Percentiles rank a stretch among this genome's conserved stretches.
phyloP scores from a whole-genome alignment of 805 yeast species.

The Wickerhamiella dianesei region DNA sequence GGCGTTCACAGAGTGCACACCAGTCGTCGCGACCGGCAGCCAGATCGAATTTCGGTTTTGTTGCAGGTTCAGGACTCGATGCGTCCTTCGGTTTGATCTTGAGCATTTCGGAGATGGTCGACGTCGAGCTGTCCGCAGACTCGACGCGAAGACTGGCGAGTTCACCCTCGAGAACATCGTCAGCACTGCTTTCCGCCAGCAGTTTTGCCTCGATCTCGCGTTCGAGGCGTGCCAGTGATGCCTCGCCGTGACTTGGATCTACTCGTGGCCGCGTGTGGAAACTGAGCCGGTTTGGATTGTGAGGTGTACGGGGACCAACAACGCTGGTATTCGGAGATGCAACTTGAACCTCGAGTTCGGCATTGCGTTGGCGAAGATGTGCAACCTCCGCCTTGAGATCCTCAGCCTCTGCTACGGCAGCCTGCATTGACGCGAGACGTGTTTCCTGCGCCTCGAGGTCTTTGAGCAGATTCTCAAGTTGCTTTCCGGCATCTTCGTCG shows the following conservation, averaged over 20 bases:
- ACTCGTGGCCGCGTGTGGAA: neutral
- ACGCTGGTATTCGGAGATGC: neutral
- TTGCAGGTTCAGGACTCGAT: neutral
- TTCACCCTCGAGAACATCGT: neutral
- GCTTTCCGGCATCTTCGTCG: slow-evolving; percentile 12
- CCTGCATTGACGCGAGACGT: slow-evolving; percentile 18
- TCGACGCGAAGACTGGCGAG: neutral
- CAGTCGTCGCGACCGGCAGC: slow-evolving; percentile 30
- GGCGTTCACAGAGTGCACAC: slow-evolving; percentile 89
- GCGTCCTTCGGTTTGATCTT: neutral
- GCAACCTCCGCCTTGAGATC: slow-evolving; percentile 21
- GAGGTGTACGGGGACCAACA: neutral
- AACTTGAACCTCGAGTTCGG: slow-evolving; percentile 8
- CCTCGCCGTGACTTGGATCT: neutral
- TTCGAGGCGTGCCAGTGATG: slow-evolving; percentile 9
- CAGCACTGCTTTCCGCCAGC: slow-evolving; percentile 7
- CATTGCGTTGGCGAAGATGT: slow-evolving; percentile 10
- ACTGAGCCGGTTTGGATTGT: neutral
- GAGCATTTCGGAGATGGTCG: neutral
- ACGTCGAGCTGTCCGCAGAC: neutral
- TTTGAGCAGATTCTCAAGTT: slow-evolving; percentile 10
- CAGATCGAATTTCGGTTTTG: slow-evolving; percentile 1
- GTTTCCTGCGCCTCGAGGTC: slow-evolving; percentile 17
- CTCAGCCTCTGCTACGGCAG: slow-evolving; percentile 19
- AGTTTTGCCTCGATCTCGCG: slow-evolving; percentile 11